Conservation (phyloP, 116 monocot genomes). For the Dioscorea cayenensis region DNA sequence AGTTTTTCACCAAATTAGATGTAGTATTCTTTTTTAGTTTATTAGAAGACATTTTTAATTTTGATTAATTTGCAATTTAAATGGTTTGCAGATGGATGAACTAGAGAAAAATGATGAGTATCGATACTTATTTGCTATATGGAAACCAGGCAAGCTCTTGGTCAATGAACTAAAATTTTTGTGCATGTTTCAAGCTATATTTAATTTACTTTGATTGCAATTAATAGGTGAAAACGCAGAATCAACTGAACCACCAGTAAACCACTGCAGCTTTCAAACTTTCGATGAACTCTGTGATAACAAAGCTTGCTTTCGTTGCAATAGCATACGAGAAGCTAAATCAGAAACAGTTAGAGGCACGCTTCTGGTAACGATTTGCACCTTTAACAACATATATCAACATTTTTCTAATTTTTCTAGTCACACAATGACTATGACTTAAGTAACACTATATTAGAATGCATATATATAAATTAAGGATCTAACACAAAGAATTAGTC, state of each 20-base stretch:
- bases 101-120: conserved; percentile 54
- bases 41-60: neutral
- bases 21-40: neutral
- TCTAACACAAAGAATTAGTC: no score
- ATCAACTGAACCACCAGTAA: conserved; percentile 44
- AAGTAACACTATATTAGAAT: no score
- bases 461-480: no score
- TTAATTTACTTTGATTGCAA: conserved; percentile 2
- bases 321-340: conserved; percentile 39
- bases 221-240: conserved; percentile 50
- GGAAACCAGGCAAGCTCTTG: conserved; percentile 48
- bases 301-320: conserved; percentile 40
- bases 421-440: no score
- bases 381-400: no score
- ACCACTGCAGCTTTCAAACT: conserved; percentile 29
- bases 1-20: conserved; percentile 13
- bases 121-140: conserved; percentile 48
- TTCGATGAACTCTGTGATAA: conserved; percentile 34
- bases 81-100: conserved; percentile 27
- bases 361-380: neutral
- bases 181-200: neutral
- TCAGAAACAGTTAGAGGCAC: conserved; percentile 1
- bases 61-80: neutral
- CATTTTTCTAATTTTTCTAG: no score
- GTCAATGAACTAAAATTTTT: neutral